These are phyloP conservation scores for Hydrangea macrophylla DNA, from an alignment of 148 eudicot species.

Conservation along the genomic window DNA sequence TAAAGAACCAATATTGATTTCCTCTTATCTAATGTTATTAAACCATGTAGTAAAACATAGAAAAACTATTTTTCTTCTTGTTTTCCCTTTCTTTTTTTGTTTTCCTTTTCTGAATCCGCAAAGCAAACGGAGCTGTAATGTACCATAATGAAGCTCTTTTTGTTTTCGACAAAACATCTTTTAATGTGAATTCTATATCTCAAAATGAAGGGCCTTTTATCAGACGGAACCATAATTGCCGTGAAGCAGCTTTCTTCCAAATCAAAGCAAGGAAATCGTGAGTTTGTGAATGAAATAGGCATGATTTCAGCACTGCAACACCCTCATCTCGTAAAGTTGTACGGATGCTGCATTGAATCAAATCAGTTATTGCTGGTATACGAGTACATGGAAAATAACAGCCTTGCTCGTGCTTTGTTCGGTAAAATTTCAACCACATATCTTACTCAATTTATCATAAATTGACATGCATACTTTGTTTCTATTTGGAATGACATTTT, in stretches of 20 bases:
- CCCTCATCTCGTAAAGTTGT: slow-evolving; percentile 43
- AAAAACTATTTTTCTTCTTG: too few species aligned
- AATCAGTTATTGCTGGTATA: slow-evolving; percentile 35
- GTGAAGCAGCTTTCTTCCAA: slow-evolving; percentile 47
- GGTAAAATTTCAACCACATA: slow-evolving; percentile 17
- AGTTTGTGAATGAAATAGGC: slow-evolving; percentile 45
- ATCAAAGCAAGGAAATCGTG: slow-evolving; percentile 49
- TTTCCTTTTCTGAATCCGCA: too few species aligned
- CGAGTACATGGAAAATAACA: slow-evolving; percentile 46
- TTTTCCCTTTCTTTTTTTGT: too few species aligned
- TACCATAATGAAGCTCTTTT: background rate
- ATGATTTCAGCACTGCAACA: slow-evolving; percentile 47
- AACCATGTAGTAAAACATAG: too few species aligned
- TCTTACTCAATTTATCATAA: background rate
- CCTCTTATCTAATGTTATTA: too few species aligned
- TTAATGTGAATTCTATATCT: background rate
- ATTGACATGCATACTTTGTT: background rate
- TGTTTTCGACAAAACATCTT: background rate
- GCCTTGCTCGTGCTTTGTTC: slow-evolving; percentile 40
- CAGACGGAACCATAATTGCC: slow-evolving; percentile 39
- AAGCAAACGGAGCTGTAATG: too few species aligned
- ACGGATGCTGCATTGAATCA: slow-evolving; percentile 42
- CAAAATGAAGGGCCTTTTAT: slow-evolving; percentile 25
- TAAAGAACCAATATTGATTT: too few species aligned
- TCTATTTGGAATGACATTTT: too few species aligned